Percentiles rank a stretch among this genome's conserved stretches.
phyloP scores from a whole-genome alignment of 371 early-diverging fungal genomes.

The Rhizopus arrhizus region DNA sequence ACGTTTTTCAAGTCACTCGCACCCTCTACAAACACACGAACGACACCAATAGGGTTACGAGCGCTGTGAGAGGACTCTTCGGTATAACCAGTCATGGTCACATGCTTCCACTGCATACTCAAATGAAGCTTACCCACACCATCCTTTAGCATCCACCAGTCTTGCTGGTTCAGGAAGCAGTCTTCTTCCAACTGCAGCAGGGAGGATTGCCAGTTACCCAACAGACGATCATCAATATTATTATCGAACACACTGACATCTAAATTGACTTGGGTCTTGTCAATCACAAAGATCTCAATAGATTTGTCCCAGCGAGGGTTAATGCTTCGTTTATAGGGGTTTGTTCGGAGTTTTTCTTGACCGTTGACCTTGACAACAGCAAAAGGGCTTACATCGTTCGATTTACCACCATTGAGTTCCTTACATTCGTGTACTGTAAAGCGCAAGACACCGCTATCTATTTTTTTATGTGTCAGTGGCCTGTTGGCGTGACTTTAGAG shows the following conservation, averaged over 20 bases:
- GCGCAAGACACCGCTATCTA: conserved; percentile 59
- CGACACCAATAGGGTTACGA: conserved; percentile 77
- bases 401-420: conserved; percentile 42
- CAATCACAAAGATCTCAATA: conserved; percentile 47
- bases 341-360: conserved; percentile 40
- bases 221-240: conserved; percentile 32
- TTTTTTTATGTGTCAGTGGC: background rate
- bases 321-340: conserved; percentile 51
- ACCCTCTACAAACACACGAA: conserved; percentile 74
- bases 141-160: conserved; percentile 56
- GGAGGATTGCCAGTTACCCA: conserved; percentile 39
- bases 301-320: conserved; percentile 61
- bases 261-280: conserved; percentile 44
- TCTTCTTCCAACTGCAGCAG: conserved; percentile 37
- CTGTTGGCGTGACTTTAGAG: background rate
- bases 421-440: conserved; percentile 58
- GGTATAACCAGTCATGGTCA: conserved; percentile 53
- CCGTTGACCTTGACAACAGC: conserved; percentile 51
- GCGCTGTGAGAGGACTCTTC: conserved; percentile 49
- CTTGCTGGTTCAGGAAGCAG: conserved; percentile 40
- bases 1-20: conserved; percentile 78
- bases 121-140: conserved; percentile 56
- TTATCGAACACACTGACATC: conserved; percentile 36
- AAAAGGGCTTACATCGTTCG: conserved; percentile 49
- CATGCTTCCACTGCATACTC: conserved; percentile 60